Evolutionary conservation across 768 basidiomycete species (phyloP), one percentile per base, ranked within the genome.

Genomic region (Trametes cinnabarina): DNA sequence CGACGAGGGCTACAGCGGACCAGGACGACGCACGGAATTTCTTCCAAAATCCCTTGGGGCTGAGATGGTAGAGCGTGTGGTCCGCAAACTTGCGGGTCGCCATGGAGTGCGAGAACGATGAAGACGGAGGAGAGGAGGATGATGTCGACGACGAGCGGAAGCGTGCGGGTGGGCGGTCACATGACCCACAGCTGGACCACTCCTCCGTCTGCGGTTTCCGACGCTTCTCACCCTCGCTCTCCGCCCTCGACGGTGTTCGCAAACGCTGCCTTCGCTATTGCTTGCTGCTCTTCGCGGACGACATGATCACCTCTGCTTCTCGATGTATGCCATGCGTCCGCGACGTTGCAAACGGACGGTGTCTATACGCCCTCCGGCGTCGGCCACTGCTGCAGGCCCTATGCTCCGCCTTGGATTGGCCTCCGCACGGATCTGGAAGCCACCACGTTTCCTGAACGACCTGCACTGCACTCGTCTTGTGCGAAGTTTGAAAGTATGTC

Each of bases 31-130:
- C 65, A 94, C 94, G 85, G 69, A 97, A 93, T 77, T 90, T 93
- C 84, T 95, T 96, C 94, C 94, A 96, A 72, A 96, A 95, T 9
- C 94, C 94, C 73, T 88, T 86, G 23, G 90, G 87, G 66, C 83
- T 84, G 66, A 93, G 82, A 70, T 97, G 94, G 74, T 97, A 97
- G 43, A 93, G 81, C 3, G 91, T 94, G 35, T 88, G 86, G 69
- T 97, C 92, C 63, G 92, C 91, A 26, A 80, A 85, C 75, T 86
- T 92, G 77, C 84, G 89, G 60, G 81, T 81, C 57, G 88, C 84
- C 86, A 89, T 89, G 71, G 54, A 49, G 50, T 40, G 54, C 35
- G 44, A 48, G 40, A 44, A 50, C 28, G 40, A 51, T 34, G 43
- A 34, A 51, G 19, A 12, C n/a, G 47, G 41, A 42, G 54, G 7